Evolutionary conservation across 1,284 basidiomycete genomes (phyloP), one percentile per base, ranked within the genome.

Genomic region (Rhodofomes roseus): DNA sequence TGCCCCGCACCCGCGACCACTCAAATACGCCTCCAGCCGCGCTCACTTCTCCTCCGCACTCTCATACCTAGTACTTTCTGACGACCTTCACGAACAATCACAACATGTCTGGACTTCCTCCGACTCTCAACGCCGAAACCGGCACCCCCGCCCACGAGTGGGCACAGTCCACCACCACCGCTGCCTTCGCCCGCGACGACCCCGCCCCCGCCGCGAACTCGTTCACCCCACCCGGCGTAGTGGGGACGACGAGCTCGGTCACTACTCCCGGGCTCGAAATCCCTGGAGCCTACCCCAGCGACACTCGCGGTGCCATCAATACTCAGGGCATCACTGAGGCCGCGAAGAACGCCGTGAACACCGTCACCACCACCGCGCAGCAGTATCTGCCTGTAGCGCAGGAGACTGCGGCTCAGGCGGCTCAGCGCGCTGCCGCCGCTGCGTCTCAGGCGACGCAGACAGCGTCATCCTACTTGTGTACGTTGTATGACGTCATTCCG

Each of bases 101-200:
- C 29, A 65, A 18, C 56, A 72, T 71, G 71, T 58, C 69, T 56
- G 70, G 65, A 52, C 57, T 68, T 36, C 70, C 71, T 18, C 71
- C 70, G 25, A 58, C 60, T 1, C 43, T 73, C 51, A 46, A 58
- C 43, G 59, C 68, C 22, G 59, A 68, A 43, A 62, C 67, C 39
- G 69, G 68, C 52, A 71, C 68, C 18, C 71, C 71, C 51, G 41
- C 70, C 7, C 50, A 60, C 54, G 70, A 73, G 53, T 71, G 70
- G 71, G 71, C 71, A 0, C 61, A 59, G 27, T 66, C 69, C 14
- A 73, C 70, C 4, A 70, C 71, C 31, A 68, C 70, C 39, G 68
- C 70, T 12, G 67, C 67, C 6, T 65, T 68, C 37, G 56, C 60
- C 8, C 63, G 59, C 54, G 61, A 68, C n/a, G 65, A 71, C 2